Conservation (phyloP, 495 filamentous ascomycete genomes). For the Darksidea phi region DNA sequence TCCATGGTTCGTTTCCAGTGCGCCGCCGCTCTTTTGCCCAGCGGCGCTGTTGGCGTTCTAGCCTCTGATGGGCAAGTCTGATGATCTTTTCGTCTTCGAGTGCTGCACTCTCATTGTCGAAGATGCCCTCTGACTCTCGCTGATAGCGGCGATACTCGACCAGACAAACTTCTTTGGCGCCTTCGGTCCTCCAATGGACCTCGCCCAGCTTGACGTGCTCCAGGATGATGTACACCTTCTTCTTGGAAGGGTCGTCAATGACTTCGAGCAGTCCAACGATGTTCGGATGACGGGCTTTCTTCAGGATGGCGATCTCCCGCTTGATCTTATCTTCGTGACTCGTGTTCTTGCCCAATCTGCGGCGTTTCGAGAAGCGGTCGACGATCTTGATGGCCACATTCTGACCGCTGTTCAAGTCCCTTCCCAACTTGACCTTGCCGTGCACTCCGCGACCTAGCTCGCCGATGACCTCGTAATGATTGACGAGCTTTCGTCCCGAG, state of each 20-base stretch:
- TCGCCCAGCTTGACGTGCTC: slow-evolving; percentile 94
- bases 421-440: slow-evolving; percentile 54
- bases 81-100: slow-evolving; percentile 62
- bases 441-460: slow-evolving; percentile 94
- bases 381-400: slow-evolving; percentile 96
- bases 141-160: slow-evolving; percentile 79
- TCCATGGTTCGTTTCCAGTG: slow-evolving; percentile 56
- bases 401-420: slow-evolving; percentile 56
- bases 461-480: slow-evolving; percentile 93
- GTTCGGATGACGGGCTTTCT: slow-evolving; percentile 94
- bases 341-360: slow-evolving; percentile 75
- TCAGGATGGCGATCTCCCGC: slow-evolving; percentile 94
- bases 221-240: slow-evolving; percentile 97
- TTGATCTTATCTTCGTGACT: slow-evolving; percentile 91
- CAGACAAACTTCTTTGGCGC: slow-evolving; percentile 70
- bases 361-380: slow-evolving; percentile 86
- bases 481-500: slow-evolving; percentile 92
- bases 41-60: slow-evolving; percentile 35
- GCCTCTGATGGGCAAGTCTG: slow-evolving; percentile 35
- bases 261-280: slow-evolving; percentile 94
- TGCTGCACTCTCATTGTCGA: slow-evolving; percentile 33
- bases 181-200: slow-evolving; percentile 87
- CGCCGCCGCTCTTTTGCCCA: slow-evolving; percentile 27
- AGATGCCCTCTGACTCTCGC: slow-evolving; percentile 60
- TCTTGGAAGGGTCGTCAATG: slow-evolving; percentile 90